Evolutionary conservation across 169 alveolate genomes (phyloP).

Genomic region (Plasmodium inui): DNA sequence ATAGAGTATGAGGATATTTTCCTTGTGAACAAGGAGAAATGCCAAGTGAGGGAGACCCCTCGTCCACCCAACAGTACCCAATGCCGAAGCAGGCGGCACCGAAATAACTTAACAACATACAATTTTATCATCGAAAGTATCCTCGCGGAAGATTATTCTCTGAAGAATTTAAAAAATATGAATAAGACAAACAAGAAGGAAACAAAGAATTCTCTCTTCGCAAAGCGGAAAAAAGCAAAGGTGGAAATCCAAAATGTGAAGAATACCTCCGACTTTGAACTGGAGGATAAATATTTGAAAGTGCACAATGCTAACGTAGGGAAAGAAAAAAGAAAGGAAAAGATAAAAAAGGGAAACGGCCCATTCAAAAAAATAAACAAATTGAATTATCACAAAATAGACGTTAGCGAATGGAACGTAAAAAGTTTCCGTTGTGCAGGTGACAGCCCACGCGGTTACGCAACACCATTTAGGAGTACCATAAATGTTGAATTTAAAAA

Average conservation of each 20-base stretch:
- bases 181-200: slow-evolving; percentile 38
- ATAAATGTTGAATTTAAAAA: slow-evolving; percentile 60
- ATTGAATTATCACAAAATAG: slow-evolving; percentile 31
- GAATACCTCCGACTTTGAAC: slow-evolving; percentile 12
- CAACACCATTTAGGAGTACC: slow-evolving; percentile 18
- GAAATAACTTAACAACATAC: slow-evolving; percentile 24
- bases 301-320: background rate
- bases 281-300: slow-evolving; percentile 54
- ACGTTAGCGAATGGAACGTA: slow-evolving; percentile 61
- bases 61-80: background rate
- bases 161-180: slow-evolving; percentile 40
- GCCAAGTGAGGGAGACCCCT: background rate
- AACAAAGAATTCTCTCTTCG: slow-evolving; percentile 60
- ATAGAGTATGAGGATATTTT: slow-evolving; percentile 61
- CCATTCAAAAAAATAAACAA: slow-evolving; percentile 32
- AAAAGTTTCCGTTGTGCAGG: background rate
- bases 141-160: slow-evolving; percentile 46
- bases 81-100: background rate
- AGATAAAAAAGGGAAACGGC: background rate
- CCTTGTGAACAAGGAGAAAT: background rate
- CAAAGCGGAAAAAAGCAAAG: slow-evolving; percentile 40
- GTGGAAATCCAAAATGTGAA: slow-evolving; percentile 8
- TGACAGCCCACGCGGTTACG: background rate
- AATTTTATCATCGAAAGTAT: slow-evolving; percentile 54
- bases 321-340: background rate